Evolutionary conservation across 768 basidiomycete species (phyloP).

Genomic region (Russula olivacea): DNA sequence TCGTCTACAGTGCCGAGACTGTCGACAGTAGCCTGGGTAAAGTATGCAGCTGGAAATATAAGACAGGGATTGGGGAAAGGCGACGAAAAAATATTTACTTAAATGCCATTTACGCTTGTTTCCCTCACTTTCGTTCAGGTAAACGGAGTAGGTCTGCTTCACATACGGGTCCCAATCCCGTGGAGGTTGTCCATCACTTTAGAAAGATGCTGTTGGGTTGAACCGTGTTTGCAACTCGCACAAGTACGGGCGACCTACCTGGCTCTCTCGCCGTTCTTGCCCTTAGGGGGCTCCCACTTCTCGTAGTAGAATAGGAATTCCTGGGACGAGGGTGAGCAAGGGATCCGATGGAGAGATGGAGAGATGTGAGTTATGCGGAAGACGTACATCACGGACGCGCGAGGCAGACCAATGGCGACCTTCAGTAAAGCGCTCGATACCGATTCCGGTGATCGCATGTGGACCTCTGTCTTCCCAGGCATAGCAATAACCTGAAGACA

Average conservation of each 20-base stretch:
- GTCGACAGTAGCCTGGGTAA: conserved; percentile 71
- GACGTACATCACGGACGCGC: conserved; percentile 48
- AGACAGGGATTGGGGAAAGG: conserved; percentile 2
- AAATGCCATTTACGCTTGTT: conserved; percentile 43
- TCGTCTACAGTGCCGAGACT: conserved; percentile 65
- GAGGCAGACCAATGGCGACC: conserved; percentile 85
- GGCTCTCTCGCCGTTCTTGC: conserved; percentile 33
- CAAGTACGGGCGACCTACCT: conserved; percentile 20
- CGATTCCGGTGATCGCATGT: conserved; percentile 69
- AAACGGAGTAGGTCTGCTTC: conserved; percentile 51
- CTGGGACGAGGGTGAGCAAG: conserved; percentile 28
- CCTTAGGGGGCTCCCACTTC: conserved; percentile 40
- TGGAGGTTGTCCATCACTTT: conserved; percentile 37
- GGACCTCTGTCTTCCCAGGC: conserved; percentile 87
- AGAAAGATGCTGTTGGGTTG: conserved; percentile 12
- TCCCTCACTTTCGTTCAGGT: conserved; percentile 13
- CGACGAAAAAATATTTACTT: conserved; percentile 34
- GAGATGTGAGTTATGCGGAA: neutral
- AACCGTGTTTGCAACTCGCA: conserved; percentile 19
- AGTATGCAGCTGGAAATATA: conserved; percentile 62
- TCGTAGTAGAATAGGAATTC: conserved; percentile 55
- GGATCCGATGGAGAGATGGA: conserved; percentile 4
- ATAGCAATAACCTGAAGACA: conserved; percentile 73
- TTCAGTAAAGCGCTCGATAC: conserved; percentile 80
- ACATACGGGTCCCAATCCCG: conserved; percentile 41